Base-by-base conservation (phyloP, 805 yeast species). In the Kodamaea fukazawae region DNA sequence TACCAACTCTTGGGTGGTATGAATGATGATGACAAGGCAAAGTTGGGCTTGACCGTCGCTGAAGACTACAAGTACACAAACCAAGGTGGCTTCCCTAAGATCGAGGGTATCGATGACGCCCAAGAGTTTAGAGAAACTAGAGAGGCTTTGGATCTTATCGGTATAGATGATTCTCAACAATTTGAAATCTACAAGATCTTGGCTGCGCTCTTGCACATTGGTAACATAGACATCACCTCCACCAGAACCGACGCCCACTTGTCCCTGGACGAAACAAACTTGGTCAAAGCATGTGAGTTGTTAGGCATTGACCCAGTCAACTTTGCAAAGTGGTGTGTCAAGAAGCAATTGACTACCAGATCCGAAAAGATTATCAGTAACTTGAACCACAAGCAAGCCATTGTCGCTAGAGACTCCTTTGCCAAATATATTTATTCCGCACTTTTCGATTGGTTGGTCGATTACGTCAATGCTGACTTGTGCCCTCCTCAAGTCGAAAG, bases 381-480 rank as follows among this genome's bases (percentile, higher is more conserved):
- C 58, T 72, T 91, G 56, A 86, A 76, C 53, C 84, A 79, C 58
- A 79, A 79, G 52, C 96, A 90, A 58, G 95, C 98, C 7, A 53
- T 79, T 17, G 96, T 90, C 22, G 91, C 96, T 10, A 80, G 96
- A 57, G 98, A 91, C 65, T 93, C 99, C n/a, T 95, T 91, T 39
- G 88, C 98, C 36, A 91, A 91, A 61, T 91, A 83, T 61, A 83
- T 93, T 36, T 91, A 93, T 65, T 81, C 97, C 2, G 86, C 96
- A 2, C 66, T 93, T 45, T 91, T 91, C 52, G 98, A 91, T 57
- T 91, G 99, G 99, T 76, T 91, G 44, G 98, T 90, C 16, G 81
- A 76, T 36, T 81, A 81, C 50, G 86, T 89, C 48, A 91, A 91
- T 61, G 61, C 75, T 15, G 95, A 88, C 55, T 75, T 91, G 54